Evolutionary conservation across 345 rosid genomes (phyloP), one percentile per base, ranked within the genome.

Genomic region (Dipteronia dyeriana): DNA sequence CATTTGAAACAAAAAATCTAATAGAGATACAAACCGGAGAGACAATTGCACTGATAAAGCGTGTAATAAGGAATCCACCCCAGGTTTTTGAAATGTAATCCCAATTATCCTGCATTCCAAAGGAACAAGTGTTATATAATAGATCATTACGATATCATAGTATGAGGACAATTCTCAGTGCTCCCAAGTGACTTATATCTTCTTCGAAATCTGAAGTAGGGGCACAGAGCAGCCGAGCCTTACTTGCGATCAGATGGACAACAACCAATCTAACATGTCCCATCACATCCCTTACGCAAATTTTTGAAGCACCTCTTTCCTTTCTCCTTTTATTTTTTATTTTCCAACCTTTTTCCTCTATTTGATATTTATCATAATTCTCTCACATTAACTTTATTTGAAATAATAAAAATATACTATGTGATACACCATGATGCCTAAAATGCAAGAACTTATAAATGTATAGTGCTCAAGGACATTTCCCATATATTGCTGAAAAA

Each of bases 1-100:
- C 38, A 29, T 1, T 68, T 25, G 20, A 41, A 20, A 39, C 38
- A 51, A 41, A 17, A 9, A 76, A 68, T 14, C 38, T 45, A 70
- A 47, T 60, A 25, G 23, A 56, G 79, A 39, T 41, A 64, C 85
- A 69, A 71, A 96, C 99, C 94, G 91, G 91, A 5, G 99, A 92
- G 78, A 96, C 97, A 66, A 87, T 73, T 64, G 90, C 75, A 39
- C 90, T 84, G 80, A 96, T 81, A 79, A 94, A 88, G 49, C 95
- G 95, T 17, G 95, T 86, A 26, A 94, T 61, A 26, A 96, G 87
- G 78, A 87, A 85, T 72, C 98, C 97, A 51, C 98, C 97, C 86
- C 88, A 92, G 34, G 91, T 90, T 54, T 85, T 66, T 41, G 73
- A 82, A 31, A 94, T 88, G 80, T 89, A 68, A 66, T 91, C 97